These are phyloP conservation scores for Grosmannia penicillata DNA, from an alignment of 2,329 filamentous ascomycete species.

Conservation along the genomic window DNA sequence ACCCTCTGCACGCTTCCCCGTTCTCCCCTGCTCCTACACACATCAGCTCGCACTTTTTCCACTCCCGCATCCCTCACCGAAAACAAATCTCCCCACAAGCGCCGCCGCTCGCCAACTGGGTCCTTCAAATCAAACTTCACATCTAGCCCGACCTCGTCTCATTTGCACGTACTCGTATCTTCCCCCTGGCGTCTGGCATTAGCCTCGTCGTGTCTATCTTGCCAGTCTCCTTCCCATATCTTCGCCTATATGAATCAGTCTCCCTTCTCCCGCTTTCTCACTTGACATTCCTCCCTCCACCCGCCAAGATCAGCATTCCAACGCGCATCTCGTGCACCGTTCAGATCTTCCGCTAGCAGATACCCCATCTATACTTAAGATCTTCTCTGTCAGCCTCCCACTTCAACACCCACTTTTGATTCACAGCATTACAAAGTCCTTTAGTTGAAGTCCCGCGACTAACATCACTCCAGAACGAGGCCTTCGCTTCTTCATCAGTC, in stretches of 20 bases:
- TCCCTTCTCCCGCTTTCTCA: not conserved
- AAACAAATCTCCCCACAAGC: slow-evolving; percentile 2
- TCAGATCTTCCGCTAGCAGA: not conserved
- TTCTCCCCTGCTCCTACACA: too few species aligned
- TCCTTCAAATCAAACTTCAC: slow-evolving; percentile 3
- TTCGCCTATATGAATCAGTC: not conserved
- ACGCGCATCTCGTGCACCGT: not conserved
- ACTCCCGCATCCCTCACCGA: slow-evolving; percentile 3
- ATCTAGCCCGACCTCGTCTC: slow-evolving; percentile 2
- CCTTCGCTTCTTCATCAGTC: slow-evolving; percentile 40
- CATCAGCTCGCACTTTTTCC: too few species aligned
- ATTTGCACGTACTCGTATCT: not conserved
- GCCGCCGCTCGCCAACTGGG: slow-evolving; percentile 1
- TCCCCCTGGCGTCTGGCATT: not conserved
- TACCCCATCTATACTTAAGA: too few species aligned
- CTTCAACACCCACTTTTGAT: too few species aligned
- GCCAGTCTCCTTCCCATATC: not conserved
- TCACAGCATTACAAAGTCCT: not conserved
- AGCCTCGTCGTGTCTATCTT: too few species aligned
- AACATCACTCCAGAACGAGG: not conserved
- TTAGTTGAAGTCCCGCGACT: not conserved
- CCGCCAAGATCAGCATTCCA: not conserved
- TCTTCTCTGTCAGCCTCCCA: too few species aligned
- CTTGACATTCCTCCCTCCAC: not conserved
- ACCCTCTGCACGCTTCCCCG: too few species aligned